phyloP scores from a whole-genome alignment of 495 filamentous ascomycete genomes.

The Penicillium soppii region DNA sequence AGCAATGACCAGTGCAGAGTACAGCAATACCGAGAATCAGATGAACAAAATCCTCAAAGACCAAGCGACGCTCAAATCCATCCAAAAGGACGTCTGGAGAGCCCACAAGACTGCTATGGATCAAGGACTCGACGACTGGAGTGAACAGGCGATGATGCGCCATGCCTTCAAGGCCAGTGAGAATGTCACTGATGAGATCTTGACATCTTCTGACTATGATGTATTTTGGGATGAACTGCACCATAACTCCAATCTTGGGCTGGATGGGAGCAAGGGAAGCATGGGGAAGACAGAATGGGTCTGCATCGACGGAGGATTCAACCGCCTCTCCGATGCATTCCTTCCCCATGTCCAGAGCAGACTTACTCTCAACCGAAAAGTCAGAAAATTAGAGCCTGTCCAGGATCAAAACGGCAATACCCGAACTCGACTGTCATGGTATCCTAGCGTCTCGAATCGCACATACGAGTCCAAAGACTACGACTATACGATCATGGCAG shows the following conservation, averaged over 20 bases:
- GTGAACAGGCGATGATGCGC: conserved; percentile 27
- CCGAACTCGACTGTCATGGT: conserved; percentile 25
- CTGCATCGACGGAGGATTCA: conserved; percentile 25
- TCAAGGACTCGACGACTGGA: conserved; percentile 26
- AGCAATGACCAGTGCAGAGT: conserved; percentile 8
- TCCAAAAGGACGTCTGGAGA: conserved; percentile 23
- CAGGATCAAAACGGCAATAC: neutral
- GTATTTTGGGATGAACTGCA: conserved; percentile 28
- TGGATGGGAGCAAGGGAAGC: conserved; percentile 18
- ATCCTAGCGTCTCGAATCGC: conserved; percentile 17
- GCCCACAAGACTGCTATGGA: conserved; percentile 26
- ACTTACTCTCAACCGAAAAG: conserved; percentile 22
- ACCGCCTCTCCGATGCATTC: conserved; percentile 25
- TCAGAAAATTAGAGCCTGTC: conserved; percentile 21
- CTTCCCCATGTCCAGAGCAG: conserved; percentile 20
- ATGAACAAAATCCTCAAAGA: conserved; percentile 21
- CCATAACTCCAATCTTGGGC: conserved; percentile 26
- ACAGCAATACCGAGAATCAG: conserved; percentile 6
- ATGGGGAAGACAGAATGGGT: conserved; percentile 18
- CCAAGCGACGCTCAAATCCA: conserved; percentile 17
- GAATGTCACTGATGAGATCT: conserved; percentile 28
- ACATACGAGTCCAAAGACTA: conserved; percentile 24
- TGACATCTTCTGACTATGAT: conserved; percentile 23
- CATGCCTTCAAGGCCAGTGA: conserved; percentile 22
- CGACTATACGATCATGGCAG: conserved; percentile 32